Conservation (phyloP, 1,284 basidiomycete genomes). For the Papiliotrema laurentii region DNA sequence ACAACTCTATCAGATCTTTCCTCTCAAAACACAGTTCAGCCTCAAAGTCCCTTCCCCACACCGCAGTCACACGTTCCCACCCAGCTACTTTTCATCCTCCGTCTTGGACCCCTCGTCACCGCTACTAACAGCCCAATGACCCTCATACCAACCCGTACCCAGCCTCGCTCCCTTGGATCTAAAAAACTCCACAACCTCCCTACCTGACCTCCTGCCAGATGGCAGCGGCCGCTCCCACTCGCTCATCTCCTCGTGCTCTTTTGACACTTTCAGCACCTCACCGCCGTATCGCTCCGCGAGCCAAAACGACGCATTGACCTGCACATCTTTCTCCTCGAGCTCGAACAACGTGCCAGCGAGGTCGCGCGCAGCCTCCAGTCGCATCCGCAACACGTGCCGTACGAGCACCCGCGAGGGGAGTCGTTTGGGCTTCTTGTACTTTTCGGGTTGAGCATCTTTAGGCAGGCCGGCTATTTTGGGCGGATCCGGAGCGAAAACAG, state of each 20-base stretch:
- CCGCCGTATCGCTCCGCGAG: conserved; percentile 39
- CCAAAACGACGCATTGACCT: conserved; percentile 41
- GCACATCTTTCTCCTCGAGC: conserved; percentile 51
- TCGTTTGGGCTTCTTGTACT: conserved; percentile 44
- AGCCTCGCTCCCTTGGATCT: conserved; percentile 40
- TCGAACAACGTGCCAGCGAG: conserved; percentile 66
- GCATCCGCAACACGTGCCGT: conserved; percentile 74
- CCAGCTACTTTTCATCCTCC: conserved; percentile 10
- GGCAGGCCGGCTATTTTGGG: conserved; percentile 36
- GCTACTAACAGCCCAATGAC: conserved; percentile 29
- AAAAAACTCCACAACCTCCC: conserved; percentile 44
- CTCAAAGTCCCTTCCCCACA: too few relatives aligned
- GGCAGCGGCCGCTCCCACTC: conserved; percentile 35
- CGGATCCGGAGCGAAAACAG: conserved; percentile 36
- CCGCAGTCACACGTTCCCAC: too few relatives aligned
- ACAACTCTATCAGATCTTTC: too few relatives aligned
- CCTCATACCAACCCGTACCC: conserved; percentile 14
- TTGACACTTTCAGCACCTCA: conserved; percentile 20
- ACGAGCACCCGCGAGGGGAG: conserved; percentile 75
- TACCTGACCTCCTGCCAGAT: conserved; percentile 29
- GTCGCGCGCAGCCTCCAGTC: conserved; percentile 68
- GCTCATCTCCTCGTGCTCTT: conserved; percentile 21
- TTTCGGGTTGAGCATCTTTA: conserved; percentile 24
- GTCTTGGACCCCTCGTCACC: conserved; percentile 18
- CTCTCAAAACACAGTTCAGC: too few relatives aligned